Evolutionary conservation across 257 asterid species (phyloP).

Genomic region (Verbascum thapsus): DNA sequence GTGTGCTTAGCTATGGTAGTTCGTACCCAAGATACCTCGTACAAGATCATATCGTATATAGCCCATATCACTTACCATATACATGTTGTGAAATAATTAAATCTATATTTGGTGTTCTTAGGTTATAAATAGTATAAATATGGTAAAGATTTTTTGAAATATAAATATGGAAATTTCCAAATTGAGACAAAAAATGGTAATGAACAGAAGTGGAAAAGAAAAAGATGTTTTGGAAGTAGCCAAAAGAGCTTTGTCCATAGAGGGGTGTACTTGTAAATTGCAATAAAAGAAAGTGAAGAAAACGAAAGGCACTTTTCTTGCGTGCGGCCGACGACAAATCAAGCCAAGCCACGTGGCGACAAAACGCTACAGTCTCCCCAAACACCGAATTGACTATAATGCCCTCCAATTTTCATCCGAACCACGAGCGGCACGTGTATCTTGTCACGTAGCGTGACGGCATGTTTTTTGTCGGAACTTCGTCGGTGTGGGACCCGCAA

Average conservation of each 20-base stretch:
- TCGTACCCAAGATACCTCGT: too few species aligned
- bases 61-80: too few species aligned
- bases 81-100: too few species aligned
- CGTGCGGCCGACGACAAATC: conserved; percentile 40
- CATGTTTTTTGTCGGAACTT: conserved; percentile 45
- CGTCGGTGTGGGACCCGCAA: conserved; percentile 28
- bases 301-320: conserved; percentile 9
- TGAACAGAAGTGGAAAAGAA: too few species aligned
- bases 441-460: conserved; percentile 54
- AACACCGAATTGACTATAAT: conserved; percentile 16
- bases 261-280: background rate
- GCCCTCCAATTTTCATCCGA: conserved; percentile 17
- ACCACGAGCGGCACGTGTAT: conserved; percentile 33
- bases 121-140: too few species aligned
- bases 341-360: conserved; percentile 35
- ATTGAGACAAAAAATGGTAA: too few species aligned
- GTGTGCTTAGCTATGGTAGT: too few species aligned
- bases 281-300: background rate
- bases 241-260: conserved; percentile 30
- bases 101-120: too few species aligned
- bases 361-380: background rate
- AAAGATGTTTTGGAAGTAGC: conserved; percentile 40
- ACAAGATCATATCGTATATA: too few species aligned
- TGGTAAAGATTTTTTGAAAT: too few species aligned
- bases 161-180: too few species aligned